Evolutionary conservation across 345 rosid genomes (phyloP).

Genomic region (Salix viminalis): DNA sequence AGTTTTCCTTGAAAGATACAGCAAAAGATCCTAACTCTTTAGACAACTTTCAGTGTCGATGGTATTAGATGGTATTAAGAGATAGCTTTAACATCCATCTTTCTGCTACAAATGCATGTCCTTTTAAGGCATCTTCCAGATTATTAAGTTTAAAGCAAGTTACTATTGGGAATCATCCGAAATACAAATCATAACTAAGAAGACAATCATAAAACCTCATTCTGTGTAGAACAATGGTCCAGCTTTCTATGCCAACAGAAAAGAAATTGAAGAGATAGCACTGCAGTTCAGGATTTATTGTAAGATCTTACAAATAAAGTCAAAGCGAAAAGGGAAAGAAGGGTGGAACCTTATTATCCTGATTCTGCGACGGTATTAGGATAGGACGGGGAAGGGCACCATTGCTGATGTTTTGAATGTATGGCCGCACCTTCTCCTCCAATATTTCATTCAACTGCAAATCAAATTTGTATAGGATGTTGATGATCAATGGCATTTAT

Average conservation of each 20-base stretch:
- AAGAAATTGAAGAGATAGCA: not conserved
- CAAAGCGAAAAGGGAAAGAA: not conserved
- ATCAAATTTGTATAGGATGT: not conserved
- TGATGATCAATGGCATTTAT: not conserved
- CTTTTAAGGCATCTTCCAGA: not conserved
- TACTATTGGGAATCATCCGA: too few species aligned
- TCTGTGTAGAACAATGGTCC: not conserved
- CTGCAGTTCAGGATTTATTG: not conserved
- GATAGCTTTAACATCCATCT: not conserved
- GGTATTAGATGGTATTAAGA: not conserved
- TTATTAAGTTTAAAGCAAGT: too few species aligned
- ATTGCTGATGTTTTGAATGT: conserved; percentile 42
- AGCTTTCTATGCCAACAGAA: not conserved
- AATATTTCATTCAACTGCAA: conserved; percentile 69
- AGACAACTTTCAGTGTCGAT: not conserved
- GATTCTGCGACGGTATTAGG: conserved; percentile 43
- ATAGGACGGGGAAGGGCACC: conserved; percentile 61
- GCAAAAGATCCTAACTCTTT: not conserved
- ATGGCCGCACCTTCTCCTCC: conserved; percentile 82
- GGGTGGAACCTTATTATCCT: conserved; percentile 38
- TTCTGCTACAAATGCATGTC: not conserved
- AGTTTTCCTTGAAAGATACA: too few species aligned
- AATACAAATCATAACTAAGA: too few species aligned
- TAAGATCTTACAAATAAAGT: not conserved
- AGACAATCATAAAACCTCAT: too few species aligned